Evolutionary conservation across 2,329 filamentous ascomycete species (phyloP), one percentile per base, ranked within the genome.

Genomic region (Alternaria incomplexa): DNA sequence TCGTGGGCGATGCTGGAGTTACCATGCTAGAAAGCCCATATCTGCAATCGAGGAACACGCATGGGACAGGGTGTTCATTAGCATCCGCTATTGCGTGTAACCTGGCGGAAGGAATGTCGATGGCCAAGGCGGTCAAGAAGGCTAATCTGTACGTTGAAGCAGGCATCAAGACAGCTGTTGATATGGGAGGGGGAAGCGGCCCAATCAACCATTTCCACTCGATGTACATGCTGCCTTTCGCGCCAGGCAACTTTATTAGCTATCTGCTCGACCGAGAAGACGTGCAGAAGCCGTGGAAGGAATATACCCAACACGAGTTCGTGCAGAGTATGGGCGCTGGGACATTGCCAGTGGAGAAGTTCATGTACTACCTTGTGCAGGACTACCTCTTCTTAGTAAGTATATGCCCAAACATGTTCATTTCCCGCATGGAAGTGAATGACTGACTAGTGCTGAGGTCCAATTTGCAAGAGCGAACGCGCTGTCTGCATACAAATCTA

Each of bases 1-100:
- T 97, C 6, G 88, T 88, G 46, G 91, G 92, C 7, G 85, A 85
- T 0, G 83, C 82, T 0, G 79, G 86, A n/a, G 78, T 86, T 0
- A 83, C 88, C 1, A 82, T 88, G 43, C 86, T 97, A 52, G 86
- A 93, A 78, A 91, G 88, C 43, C 84, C 85, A 5, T 97, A 91
- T 75, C 85, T 93, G 65, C 81, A 85, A 10, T 93, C 91, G 9
- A 90, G 85, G 63, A 95, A 95, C 75, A 98, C 95, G 0, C 96
- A 99, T 74, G 96, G 96, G 1, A 98, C 96, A 0, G 96, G 96
- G 5, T 99, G 96, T 76, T 96, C 93, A 10, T 85, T 98, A 63
- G 96, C 96, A 44, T 97, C 91, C 64, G 91, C 91, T 4, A 91
- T 94, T 71, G 89, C 91, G 2, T 90, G 90, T n/a, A 91, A 91